These are phyloP conservation scores for Albatrellus sp. DNA, from an alignment of 1,284 basidiomycete species.

Conservation along the genomic window DNA sequence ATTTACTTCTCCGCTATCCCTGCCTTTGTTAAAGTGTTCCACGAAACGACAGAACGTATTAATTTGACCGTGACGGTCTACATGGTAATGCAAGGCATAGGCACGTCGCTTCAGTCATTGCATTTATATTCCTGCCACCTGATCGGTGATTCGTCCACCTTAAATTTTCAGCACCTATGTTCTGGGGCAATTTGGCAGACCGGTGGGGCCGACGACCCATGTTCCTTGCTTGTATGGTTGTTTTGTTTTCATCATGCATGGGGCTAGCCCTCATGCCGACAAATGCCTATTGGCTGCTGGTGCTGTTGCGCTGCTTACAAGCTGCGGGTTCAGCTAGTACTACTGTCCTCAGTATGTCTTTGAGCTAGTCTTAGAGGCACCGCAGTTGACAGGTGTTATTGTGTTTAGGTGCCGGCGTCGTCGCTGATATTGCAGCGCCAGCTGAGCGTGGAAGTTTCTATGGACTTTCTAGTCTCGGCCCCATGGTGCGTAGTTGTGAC, in stretches of 20 bases:
- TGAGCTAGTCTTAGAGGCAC: background rate
- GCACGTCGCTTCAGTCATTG: conserved; percentile 22
- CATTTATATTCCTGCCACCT: background rate
- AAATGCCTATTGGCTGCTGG: conserved; percentile 32
- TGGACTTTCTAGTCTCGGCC: conserved; percentile 23
- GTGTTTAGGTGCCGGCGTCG: conserved; percentile 23
- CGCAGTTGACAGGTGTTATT: background rate
- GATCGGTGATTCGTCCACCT: background rate
- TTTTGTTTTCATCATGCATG: conserved; percentile 27
- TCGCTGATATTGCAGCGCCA: conserved; percentile 26
- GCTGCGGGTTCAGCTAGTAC: conserved; percentile 34
- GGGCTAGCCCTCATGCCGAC: conserved; percentile 35
- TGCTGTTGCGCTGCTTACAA: conserved; percentile 35
- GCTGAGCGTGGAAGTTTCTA: conserved; percentile 27
- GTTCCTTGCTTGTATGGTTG: conserved; percentile 28
- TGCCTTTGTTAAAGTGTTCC: conserved; percentile 44
- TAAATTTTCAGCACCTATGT: conserved; percentile 23
- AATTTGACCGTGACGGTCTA: conserved; percentile 73
- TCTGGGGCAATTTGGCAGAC: conserved; percentile 35
- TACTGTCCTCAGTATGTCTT: conserved; percentile 24
- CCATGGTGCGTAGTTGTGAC: conserved; percentile 19
- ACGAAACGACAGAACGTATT: conserved; percentile 54
- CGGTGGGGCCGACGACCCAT: conserved; percentile 32
- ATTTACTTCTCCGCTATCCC: conserved; percentile 75
- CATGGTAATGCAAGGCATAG: conserved; percentile 65